phyloP scores from a whole-genome alignment of 2,329 filamentous ascomycete species.

The Sclerotinia sclerotiorum region DNA sequence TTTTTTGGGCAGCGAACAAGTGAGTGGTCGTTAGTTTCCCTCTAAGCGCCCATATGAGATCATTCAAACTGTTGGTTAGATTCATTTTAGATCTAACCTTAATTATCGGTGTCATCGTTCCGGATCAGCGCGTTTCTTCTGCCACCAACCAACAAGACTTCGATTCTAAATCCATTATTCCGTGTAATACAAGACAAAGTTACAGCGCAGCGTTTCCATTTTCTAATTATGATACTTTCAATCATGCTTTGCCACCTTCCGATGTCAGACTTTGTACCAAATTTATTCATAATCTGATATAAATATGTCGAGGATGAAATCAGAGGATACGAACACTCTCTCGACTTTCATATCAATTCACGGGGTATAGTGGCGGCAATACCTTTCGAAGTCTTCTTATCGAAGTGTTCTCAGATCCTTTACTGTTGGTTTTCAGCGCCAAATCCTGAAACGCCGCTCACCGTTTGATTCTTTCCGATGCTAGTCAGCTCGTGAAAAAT shows the following conservation, averaged over 20 bases:
- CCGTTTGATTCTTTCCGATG: neutral
- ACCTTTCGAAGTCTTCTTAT: neutral
- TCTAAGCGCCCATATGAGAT: slow-evolving; percentile 6
- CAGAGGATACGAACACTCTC: neutral
- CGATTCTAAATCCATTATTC: neutral
- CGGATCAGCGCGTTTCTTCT: slow-evolving; percentile 3
- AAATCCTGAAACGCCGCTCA: neutral
- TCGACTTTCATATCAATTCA: neutral
- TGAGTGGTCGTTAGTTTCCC: neutral
- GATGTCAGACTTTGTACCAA: neutral
- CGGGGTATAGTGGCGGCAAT: neutral
- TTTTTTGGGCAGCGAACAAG: neutral
- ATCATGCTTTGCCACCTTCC: neutral
- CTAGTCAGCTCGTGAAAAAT: neutral
- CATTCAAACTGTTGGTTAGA: slow-evolving; percentile 1
- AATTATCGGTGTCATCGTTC: neutral
- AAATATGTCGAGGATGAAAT: neutral
- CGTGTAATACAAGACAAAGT: no score
- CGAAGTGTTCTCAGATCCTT: neutral
- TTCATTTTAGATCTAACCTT: neutral
- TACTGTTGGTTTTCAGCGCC: neutral
- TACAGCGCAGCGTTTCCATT: neutral
- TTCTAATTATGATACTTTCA: neutral
- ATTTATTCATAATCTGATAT: neutral
- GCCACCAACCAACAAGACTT: neutral